Evolutionary conservation across 768 basidiomycete genomes (phyloP).

Genomic region (Coprinopsis sp.): DNA sequence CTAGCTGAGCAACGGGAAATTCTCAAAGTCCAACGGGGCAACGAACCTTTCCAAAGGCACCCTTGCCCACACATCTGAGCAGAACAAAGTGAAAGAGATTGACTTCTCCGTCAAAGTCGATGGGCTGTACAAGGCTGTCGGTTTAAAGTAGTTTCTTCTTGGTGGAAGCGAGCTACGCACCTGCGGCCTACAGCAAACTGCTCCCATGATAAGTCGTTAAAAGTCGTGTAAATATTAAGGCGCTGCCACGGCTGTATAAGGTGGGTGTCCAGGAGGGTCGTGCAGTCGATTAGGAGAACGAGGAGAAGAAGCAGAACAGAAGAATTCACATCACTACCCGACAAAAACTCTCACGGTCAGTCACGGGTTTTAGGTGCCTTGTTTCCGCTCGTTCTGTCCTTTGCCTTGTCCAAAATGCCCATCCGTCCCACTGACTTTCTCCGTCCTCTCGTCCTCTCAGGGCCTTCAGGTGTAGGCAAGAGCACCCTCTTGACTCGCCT

Average conservation of each 20-base stretch:
- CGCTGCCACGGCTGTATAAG: slow-evolving; percentile 4
- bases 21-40: slow-evolving; percentile 6
- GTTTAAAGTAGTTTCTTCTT: neutral
- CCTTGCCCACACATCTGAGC: slow-evolving; percentile 94
- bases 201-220: slow-evolving; percentile 58
- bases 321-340: too few relatives aligned
- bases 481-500: slow-evolving; percentile 83
- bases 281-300: slow-evolving; percentile 1
- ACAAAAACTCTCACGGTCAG: too few relatives aligned
- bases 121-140: slow-evolving; percentile 49
- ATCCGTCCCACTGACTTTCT: slow-evolving; percentile 31
- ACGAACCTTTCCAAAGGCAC: slow-evolving; percentile 94
- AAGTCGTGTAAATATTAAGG: slow-evolving; percentile 19
- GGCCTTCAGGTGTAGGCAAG: slow-evolving; percentile 93
- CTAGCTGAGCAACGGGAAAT: slow-evolving; percentile 8
- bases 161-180: slow-evolving; percentile 33
- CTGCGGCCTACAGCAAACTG: slow-evolving; percentile 79
- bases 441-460: slow-evolving; percentile 83
- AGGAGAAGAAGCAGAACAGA: too few relatives aligned
- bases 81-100: slow-evolving; percentile 97
- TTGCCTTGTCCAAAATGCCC: slow-evolving; percentile 4
- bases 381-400: neutral
- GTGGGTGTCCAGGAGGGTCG: slow-evolving; percentile 7
- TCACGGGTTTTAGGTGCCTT: too few relatives aligned
- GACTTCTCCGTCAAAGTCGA: slow-evolving; percentile 93